Evolutionary conservation across 768 basidiomycete species (phyloP), one percentile per base, ranked within the genome.

Genomic region (Boletus reticulatus): DNA sequence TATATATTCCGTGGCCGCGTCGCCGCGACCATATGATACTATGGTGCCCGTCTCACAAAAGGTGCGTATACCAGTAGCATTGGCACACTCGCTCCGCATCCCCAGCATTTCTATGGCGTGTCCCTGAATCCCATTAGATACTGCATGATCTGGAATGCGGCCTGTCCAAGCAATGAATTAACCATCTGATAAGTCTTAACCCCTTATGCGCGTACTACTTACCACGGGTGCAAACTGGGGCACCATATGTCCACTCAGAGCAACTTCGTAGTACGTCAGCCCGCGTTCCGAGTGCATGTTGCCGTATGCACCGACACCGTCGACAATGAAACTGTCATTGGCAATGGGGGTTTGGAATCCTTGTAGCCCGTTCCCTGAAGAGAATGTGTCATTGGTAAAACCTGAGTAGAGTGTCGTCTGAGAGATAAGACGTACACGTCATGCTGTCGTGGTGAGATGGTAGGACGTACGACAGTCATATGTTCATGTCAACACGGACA

Each of bases 181-280:
- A 13, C 14, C 14, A 36, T 36, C 12, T 14, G 14, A 36, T 6
- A 4, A 14, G 34, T 14, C 34, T 12, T 6, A 6, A 36, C 34
- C 11, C 13, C 12, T 12, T 14, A 14, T 1, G 5, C 13, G 34
- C 13, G 34, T n/a, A 22, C 1, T 29, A 45, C 51, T 9, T 61
- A 84, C 85, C 64, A 72, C 67, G 2, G 87, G 86, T 17, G 84
- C 80, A 66, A 81, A 88, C 71, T 85, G 83, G 6, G 87, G 87
- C 3, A 89, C 69, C 88, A 90, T 90, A 59, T 91, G 88, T 16
- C 88, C 89, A 59, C 83, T 84, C 9, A 89, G 76, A 22, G 61
- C 75, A 20, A 92, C 81, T 63, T 92, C 89, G 31, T 78, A 74
- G 58, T 84, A 89, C 0, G 87, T 84, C 60, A 90, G 67, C 12